These are phyloP conservation scores for Fonsecaea monophora DNA, from an alignment of 2,329 filamentous ascomycete species.

Conservation along the genomic window DNA sequence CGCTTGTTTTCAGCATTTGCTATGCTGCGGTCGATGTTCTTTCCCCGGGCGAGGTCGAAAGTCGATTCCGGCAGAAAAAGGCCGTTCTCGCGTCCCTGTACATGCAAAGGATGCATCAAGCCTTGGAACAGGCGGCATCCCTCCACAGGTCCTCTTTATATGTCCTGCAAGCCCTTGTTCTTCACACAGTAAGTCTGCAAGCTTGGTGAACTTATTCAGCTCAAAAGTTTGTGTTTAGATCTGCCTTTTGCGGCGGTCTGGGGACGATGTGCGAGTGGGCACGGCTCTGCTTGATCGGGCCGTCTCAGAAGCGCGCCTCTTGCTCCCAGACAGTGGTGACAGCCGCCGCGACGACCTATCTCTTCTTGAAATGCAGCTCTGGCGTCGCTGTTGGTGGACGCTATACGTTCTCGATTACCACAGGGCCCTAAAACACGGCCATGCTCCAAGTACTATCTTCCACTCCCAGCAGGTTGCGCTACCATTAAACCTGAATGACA, in stretches of 20 bases:
- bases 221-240: not conserved
- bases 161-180: conserved; percentile 1
- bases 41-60: not conserved
- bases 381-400: not conserved
- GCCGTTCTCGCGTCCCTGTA: not conserved
- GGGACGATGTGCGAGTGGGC: not conserved
- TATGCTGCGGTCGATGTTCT: not conserved
- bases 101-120: not conserved
- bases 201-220: not conserved
- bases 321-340: not conserved
- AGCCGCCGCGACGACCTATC: not conserved
- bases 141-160: not conserved
- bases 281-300: not conserved
- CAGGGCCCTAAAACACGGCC: not conserved
- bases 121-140: not conserved
- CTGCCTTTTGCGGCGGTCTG: not conserved
- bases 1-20: not conserved
- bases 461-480: not conserved
- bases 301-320: not conserved
- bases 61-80: not conserved
- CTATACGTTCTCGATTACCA: not conserved
- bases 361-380: not conserved
- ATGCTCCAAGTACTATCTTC: not conserved
- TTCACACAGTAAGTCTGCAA: not conserved
- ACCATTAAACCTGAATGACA: not conserved